Conservation (phyloP, 805 yeast species). For the Saccharomyces kudriavzevii region DNA sequence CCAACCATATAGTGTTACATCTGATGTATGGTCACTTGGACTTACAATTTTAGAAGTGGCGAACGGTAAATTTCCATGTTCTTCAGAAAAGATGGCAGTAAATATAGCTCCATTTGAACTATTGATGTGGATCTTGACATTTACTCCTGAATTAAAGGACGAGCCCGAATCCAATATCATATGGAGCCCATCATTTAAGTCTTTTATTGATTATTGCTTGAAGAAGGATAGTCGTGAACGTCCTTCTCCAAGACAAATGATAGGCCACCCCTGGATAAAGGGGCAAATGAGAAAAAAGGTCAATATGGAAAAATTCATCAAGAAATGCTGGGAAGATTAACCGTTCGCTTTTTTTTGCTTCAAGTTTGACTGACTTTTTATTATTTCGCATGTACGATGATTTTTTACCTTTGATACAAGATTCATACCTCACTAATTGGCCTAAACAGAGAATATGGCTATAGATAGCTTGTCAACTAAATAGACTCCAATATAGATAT, state of each 20-base stretch:
- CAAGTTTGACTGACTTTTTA: neutral
- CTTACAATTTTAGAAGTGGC: constrained; percentile 89
- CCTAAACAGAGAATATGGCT: neutral
- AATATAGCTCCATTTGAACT: constrained; percentile 78
- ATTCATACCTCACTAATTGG: neutral
- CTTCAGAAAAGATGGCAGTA: constrained; percentile 37
- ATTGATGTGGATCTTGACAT: constrained; percentile 69
- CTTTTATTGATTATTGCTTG: constrained; percentile 71
- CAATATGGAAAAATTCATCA: constrained; percentile 79
- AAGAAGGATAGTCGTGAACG: constrained; percentile 72
- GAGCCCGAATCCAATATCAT: constrained; percentile 63
- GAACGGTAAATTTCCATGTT: constrained; percentile 80
- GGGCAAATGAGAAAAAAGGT: constrained; percentile 68
- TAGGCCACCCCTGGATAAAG: constrained; percentile 85
- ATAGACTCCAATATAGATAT: neutral
- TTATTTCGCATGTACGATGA: neutral
- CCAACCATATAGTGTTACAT: constrained; percentile 87
- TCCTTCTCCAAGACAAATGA: constrained; percentile 90
- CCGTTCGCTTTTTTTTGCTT: neutral
- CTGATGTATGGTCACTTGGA: constrained; percentile 96
- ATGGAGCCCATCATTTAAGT: constrained; percentile 80
- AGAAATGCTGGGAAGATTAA: constrained; percentile 52
- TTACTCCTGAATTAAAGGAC: constrained; percentile 72
- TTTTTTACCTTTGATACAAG: neutral
- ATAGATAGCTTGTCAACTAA: neutral